phyloP scores from a whole-genome alignment of 2,329 filamentous ascomycete species.

The Penicillium occitanis region DNA sequence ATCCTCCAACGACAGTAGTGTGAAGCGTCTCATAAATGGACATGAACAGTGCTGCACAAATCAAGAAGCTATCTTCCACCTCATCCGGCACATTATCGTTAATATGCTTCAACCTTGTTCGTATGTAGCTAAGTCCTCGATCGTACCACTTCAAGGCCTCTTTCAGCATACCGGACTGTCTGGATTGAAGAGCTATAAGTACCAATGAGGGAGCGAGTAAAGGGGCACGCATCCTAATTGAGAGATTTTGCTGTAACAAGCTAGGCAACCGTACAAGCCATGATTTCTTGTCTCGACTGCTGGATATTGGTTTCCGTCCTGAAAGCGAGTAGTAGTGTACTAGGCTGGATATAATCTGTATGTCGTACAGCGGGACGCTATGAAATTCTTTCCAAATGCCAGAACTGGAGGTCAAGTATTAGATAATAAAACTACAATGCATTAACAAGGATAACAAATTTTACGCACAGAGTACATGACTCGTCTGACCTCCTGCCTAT shows the following conservation, averaged over 20 bases:
- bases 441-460: background rate
- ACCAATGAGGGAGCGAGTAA: conserved; percentile 17
- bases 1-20: conserved; percentile 11
- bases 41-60: conserved; percentile 17
- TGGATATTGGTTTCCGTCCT: background rate
- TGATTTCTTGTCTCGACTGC: background rate
- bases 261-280: conserved; percentile 15
- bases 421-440: background rate
- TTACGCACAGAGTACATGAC: conserved; percentile 10
- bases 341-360: conserved; percentile 18
- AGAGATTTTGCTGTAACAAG: background rate
- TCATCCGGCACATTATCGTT: background rate
- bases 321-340: conserved; percentile 16
- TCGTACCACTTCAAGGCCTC: conserved; percentile 19
- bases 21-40: conserved; percentile 16
- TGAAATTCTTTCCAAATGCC: background rate
- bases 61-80: conserved; percentile 6
- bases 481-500: background rate
- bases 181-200: conserved; percentile 15
- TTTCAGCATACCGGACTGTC: conserved; percentile 7
- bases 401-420: background rate
- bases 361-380: conserved; percentile 9
- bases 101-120: conserved; percentile 2
- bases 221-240: conserved; percentile 5
- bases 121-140: conserved; percentile 15